Percentiles rank a stretch among this genome's conserved stretches.
Evolutionary conservation across 192 early-diverging fungal genomes (phyloP).

Genomic region (Dimargaris xerosporica): DNA sequence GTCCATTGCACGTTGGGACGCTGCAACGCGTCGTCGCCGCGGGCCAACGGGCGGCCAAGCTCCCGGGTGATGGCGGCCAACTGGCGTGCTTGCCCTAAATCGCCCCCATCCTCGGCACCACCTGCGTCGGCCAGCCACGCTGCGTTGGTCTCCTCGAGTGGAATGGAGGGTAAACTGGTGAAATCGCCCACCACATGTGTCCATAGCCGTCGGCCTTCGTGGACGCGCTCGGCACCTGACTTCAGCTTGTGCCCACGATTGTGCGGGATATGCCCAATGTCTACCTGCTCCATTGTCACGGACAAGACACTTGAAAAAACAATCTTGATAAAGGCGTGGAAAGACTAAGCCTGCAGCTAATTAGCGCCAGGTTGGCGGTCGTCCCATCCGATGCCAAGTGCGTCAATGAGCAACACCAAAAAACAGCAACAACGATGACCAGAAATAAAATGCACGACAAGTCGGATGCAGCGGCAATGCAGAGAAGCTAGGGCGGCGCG

Average conservation of each 20-base stretch:
- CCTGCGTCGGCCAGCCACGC: neutral
- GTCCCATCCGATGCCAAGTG: no score
- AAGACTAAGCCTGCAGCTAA: no score
- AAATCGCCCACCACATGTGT: conserved; percentile 5
- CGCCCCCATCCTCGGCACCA: conserved; percentile 1
- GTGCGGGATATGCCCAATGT: conserved; percentile 5
- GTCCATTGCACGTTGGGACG: conserved; percentile 2
- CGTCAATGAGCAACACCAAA: no score
- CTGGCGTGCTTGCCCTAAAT: neutral
- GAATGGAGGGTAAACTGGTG: neutral
- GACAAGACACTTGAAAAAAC: no score
- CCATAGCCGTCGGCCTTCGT: conserved; percentile 6
- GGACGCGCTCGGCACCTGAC: conserved; percentile 6
- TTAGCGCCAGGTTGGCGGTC: no score
- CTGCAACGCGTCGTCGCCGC: neutral
- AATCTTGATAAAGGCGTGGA: no score
- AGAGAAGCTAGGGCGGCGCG: no score
- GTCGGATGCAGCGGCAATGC: no score
- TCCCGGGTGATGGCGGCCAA: conserved; percentile 3
- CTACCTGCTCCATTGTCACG: neutral
- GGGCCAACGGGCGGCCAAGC: neutral
- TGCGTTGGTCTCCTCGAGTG: neutral
- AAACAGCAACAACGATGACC: no score
- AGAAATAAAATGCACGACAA: no score
- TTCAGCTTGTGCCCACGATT: conserved; percentile 9